Evolutionary conservation across 257 asterid genomes (phyloP).

Genomic region (Verbascum thapsus): DNA sequence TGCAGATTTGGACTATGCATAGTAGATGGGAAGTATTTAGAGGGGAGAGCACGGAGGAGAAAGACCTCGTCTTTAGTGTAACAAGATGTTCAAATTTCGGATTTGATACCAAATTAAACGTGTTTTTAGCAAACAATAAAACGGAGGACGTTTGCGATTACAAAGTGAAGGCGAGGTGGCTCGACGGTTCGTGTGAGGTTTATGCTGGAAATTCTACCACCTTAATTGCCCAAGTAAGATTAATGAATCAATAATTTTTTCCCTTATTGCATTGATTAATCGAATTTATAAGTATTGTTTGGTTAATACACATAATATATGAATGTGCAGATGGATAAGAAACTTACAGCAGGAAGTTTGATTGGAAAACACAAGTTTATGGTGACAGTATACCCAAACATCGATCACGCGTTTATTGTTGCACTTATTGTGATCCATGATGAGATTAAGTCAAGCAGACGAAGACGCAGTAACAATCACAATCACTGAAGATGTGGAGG

Average conservation of each 20-base stretch:
- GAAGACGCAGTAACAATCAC: too few relatives aligned
- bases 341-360: constrained; percentile 23
- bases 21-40: constrained; percentile 48
- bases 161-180: constrained; percentile 38
- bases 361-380: constrained; percentile 31
- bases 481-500: too few relatives aligned
- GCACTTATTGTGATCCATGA: constrained; percentile 36
- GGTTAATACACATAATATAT: background rate
- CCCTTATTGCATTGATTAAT: background rate
- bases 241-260: background rate
- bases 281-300: background rate
- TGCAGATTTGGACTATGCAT: constrained; percentile 27
- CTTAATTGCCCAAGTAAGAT: constrained; percentile 46
- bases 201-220: constrained; percentile 39
- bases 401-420: constrained; percentile 41
- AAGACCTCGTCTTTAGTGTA: constrained; percentile 38
- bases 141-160: constrained; percentile 43
- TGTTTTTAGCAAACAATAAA: constrained; percentile 40
- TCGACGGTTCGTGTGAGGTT: constrained; percentile 33
- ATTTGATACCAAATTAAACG: constrained; percentile 37
- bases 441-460: constrained; percentile 20
- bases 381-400: constrained; percentile 34
- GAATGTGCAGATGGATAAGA: constrained; percentile 36
- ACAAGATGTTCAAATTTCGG: constrained; percentile 43
- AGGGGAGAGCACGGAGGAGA: constrained; percentile 35